A percentile compares a stretch with the other conserved stretches of the same genome.
phyloP scores from a whole-genome alignment of 2,329 filamentous ascomycete genomes.

The Ascochyta pisi region DNA sequence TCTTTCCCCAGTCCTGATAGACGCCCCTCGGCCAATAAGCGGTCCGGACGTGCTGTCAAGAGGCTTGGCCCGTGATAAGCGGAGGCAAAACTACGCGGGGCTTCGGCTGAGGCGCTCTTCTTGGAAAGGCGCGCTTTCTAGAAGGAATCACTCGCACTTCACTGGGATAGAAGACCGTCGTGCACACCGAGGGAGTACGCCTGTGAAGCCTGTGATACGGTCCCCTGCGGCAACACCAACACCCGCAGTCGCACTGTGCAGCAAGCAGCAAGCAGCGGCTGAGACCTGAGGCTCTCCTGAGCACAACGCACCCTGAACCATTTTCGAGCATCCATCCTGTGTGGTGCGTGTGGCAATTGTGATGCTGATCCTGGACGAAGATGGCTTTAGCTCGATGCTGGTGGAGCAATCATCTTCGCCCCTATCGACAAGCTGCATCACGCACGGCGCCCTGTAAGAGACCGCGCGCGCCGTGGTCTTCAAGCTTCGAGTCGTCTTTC shows the following conservation, averaged over 20 bases:
- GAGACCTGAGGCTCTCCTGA: too few species aligned
- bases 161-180: conserved; percentile 31
- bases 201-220: conserved; percentile 5
- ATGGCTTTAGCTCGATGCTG: conserved; percentile 17
- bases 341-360: conserved; percentile 17
- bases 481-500: conserved; percentile 21
- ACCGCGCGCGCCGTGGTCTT: conserved; percentile 21
- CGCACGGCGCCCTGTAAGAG: conserved; percentile 19
- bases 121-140: conserved; percentile 39
- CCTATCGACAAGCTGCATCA: conserved; percentile 23
- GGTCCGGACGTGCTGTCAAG: conserved; percentile 21
- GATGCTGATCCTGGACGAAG: conserved; percentile 23
- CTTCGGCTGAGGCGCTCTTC: conserved; percentile 44
- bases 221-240: conserved; percentile 2
- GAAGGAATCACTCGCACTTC: conserved; percentile 31
- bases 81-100: conserved; percentile 45
- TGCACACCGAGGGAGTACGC: conserved; percentile 8
- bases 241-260: not conserved
- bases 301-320: not conserved
- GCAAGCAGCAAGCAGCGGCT: not conserved
- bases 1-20: conserved; percentile 40
- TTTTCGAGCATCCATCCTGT: not conserved
- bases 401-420: conserved; percentile 16
- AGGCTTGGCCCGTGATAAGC: conserved; percentile 41
- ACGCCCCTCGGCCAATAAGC: conserved; percentile 25